Conservation (phyloP, 768 basidiomycete species). For the Leccinum variicolor region DNA sequence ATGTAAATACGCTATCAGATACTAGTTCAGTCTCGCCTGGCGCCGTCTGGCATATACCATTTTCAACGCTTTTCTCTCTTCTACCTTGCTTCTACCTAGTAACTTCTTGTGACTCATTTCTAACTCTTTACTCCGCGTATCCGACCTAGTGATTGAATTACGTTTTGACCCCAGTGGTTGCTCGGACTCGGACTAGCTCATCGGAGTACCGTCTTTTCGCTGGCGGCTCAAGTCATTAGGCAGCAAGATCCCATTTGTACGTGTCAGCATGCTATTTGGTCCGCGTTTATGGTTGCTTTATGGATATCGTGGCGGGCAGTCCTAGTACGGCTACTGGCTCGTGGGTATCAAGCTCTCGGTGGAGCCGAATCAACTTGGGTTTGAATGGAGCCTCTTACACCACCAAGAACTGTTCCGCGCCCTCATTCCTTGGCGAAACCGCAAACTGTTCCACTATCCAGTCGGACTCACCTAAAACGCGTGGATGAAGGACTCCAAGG, state of each 20-base stretch:
- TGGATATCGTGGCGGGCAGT: background rate
- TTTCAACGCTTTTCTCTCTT: background rate
- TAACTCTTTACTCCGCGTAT: background rate
- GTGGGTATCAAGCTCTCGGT: background rate
- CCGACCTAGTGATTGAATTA: background rate
- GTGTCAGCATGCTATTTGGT: background rate
- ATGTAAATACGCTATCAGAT: background rate
- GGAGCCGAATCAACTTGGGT: background rate
- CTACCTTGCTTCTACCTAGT: background rate
- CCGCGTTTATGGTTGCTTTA: background rate
- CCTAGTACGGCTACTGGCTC: background rate
- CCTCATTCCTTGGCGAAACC: background rate
- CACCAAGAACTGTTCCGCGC: background rate
- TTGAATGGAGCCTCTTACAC: slow-evolving; percentile 15
- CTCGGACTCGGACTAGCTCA: background rate
- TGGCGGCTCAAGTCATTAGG: background rate
- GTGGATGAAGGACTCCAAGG: slow-evolving; percentile 23
- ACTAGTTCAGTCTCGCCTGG: background rate
- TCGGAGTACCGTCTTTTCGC: background rate
- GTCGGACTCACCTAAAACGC: slow-evolving; percentile 17
- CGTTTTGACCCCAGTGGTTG: background rate
- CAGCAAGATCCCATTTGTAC: slow-evolving; percentile 1
- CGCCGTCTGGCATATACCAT: background rate
- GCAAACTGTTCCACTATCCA: slow-evolving; percentile 8
- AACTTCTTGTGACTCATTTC: background rate